Evolutionary conservation across 1,139 yeast genomes (phyloP).

Genomic region (Taiozyma onychis): DNA sequence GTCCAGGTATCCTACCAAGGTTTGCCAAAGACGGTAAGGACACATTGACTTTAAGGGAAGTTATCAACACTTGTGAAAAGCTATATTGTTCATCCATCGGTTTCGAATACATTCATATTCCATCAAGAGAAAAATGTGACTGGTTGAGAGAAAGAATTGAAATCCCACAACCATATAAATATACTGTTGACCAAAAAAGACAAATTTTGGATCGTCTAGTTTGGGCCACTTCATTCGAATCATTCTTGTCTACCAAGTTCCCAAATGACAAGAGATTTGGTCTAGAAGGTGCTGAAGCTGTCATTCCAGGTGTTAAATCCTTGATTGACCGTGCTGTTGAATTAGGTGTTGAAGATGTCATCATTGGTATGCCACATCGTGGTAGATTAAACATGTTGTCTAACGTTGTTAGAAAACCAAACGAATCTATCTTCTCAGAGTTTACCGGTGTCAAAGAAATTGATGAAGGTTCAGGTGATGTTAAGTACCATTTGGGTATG

Average conservation of each 20-base stretch:
- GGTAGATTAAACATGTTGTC: slow-evolving; percentile 98
- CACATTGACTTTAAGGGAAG: slow-evolving; percentile 67
- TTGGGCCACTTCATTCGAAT: slow-evolving; percentile 94
- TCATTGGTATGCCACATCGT: slow-evolving; percentile 99
- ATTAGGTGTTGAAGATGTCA: slow-evolving; percentile 89
- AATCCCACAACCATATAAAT: slow-evolving; percentile 83
- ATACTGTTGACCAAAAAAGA: slow-evolving; percentile 84
- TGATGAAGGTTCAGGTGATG: slow-evolving; percentile 97
- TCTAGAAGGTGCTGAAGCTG: slow-evolving; percentile 95
- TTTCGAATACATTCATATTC: slow-evolving; percentile 93
- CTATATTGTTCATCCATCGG: slow-evolving; percentile 89
- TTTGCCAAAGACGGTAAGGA: slow-evolving; percentile 67
- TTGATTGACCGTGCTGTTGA: slow-evolving; percentile 92
- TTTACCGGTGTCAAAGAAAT: slow-evolving; percentile 85
- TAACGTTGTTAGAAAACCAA: slow-evolving; percentile 97
- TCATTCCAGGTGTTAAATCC: slow-evolving; percentile 95
- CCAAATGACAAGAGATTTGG: slow-evolving; percentile 99
- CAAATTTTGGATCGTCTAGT: slow-evolving; percentile 94
- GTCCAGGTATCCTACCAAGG: slow-evolving; percentile 96
- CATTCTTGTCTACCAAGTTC: slow-evolving; percentile 88
- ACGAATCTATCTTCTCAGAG: slow-evolving; percentile 95
- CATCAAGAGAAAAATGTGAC: slow-evolving; percentile 92
- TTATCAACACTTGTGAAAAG: slow-evolving; percentile 71
- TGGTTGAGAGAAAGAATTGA: slow-evolving; percentile 98
- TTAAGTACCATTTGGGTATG: slow-evolving; percentile 98